Conservation (phyloP, 108 stramenopile genomes). For the Skeletonema grethae region DNA sequence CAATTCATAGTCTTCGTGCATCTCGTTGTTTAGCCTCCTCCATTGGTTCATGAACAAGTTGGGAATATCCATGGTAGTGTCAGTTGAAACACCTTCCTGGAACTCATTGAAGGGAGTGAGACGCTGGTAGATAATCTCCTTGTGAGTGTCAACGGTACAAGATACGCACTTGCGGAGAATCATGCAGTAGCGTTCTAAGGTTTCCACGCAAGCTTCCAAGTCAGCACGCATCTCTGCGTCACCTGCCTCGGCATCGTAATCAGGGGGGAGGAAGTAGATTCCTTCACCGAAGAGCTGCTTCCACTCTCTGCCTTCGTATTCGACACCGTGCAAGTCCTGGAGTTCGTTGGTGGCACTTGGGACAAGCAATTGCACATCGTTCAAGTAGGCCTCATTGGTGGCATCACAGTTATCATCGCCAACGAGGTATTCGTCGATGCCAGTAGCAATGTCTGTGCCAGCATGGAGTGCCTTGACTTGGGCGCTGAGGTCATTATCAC, state of each 20-base stretch:
- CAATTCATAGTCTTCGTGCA: slow-evolving; percentile 37
- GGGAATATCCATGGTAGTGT: slow-evolving; percentile 27
- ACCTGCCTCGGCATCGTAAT: background rate
- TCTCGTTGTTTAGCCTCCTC: slow-evolving; percentile 18
- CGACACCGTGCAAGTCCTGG: slow-evolving; percentile 4
- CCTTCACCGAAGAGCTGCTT: slow-evolving; percentile 29
- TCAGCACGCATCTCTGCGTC: slow-evolving; percentile 28
- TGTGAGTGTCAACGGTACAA: slow-evolving; percentile 27
- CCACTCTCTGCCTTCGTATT: background rate
- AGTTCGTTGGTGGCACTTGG: background rate
- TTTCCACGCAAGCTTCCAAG: background rate
- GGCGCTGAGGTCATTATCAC: slow-evolving; percentile 7
- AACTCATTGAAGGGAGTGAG: slow-evolving; percentile 3
- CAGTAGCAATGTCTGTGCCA: background rate
- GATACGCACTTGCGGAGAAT: slow-evolving; percentile 29
- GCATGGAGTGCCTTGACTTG: slow-evolving; percentile 22
- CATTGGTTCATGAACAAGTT: slow-evolving; percentile 46
- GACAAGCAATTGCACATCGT: slow-evolving; percentile 27
- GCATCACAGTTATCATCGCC: slow-evolving; percentile 10
- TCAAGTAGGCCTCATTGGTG: slow-evolving; percentile 19
- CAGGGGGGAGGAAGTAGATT: slow-evolving; percentile 25
- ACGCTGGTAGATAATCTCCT: slow-evolving; percentile 49
- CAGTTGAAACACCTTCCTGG: slow-evolving; percentile 10
- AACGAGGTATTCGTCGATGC: slow-evolving; percentile 31
- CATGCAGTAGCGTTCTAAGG: slow-evolving; percentile 25